Conservation (phyloP, 2,329 filamentous ascomycete species). For the Penicillium concentricum region DNA sequence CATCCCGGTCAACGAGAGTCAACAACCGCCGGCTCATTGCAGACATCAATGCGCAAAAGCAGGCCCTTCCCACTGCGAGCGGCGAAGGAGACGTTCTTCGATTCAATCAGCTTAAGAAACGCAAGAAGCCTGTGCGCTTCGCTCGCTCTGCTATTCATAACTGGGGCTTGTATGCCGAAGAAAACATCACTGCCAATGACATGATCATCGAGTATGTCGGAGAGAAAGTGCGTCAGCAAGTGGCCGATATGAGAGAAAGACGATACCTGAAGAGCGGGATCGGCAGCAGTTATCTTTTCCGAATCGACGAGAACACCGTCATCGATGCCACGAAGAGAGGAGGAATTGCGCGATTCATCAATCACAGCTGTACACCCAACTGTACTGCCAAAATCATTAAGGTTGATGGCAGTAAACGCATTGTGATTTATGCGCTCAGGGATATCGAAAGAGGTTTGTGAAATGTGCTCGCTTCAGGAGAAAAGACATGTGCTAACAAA, state of each 20-base stretch:
- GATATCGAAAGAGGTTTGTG: conserved; percentile 91
- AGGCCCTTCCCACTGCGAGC: conserved; percentile 65
- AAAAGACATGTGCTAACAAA: conserved; percentile 18
- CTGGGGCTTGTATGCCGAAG: conserved; percentile 96
- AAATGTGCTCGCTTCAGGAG: not conserved
- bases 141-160: conserved; percentile 97
- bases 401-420: conserved; percentile 94
- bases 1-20: conserved; percentile 88
- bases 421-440: conserved; percentile 96
- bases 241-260: conserved; percentile 92
- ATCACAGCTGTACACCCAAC: conserved; percentile 95
- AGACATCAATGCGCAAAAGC: conserved; percentile 93
- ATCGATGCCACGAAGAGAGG: conserved; percentile 98
- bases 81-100: conserved; percentile 85
- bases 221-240: conserved; percentile 93
- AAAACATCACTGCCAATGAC: conserved; percentile 94
- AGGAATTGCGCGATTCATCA: conserved; percentile 97
- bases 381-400: conserved; percentile 99
- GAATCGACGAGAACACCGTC: conserved; percentile 96
- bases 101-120: conserved; percentile 99
- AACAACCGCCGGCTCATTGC: conserved; percentile 94
- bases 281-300: conserved; percentile 94
- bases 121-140: conserved; percentile 98
- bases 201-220: conserved; percentile 99
- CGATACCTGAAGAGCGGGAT: conserved; percentile 95